Base-by-base conservation (phyloP, 805 yeast genomes). In the Middelhovenomyces tepae region DNA sequence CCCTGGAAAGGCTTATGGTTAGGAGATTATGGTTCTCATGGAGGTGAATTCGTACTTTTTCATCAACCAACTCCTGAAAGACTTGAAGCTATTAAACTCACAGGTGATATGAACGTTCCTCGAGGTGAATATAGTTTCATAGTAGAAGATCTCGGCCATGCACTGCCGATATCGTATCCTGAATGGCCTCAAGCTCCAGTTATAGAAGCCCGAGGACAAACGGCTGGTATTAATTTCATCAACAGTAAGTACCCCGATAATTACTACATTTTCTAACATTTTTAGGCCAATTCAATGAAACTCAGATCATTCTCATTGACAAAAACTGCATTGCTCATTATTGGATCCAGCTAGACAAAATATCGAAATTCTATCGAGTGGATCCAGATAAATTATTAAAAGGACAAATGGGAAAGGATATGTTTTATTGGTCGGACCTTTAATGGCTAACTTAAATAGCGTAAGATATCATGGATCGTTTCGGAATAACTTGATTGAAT, bases 1-100 rank as follows among this genome's bases (percentile, higher is more conserved):
- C 52, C 50, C 9, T 44, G 39, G 32, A 36, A 42, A n/a, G 57
- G 57, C 5, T 20, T 52, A 4, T 52, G 57, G 57, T 28, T 48
- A 16, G 47, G 42, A 14, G 47, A 47, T 19, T 36, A 31, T 25
- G 43, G 35, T 11, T 28, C 33, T 13, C 37, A 31, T 13, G 44
- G 45, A 7, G 41, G 46, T 7, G 44, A 48, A 31, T 42, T 50
- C 16, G 8, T 45, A 1, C 35, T 50, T 11, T 38, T 49, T 19
- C 44, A 40, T 24, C 56, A 51, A 36, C 45, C 46, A 8, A 28
- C 36, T 9, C 25, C 39, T n/a, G 29, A 31, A n/a, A 32, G 47
- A 16, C 37, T 52, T 8, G 49, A 50, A 30, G 56, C 50, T 6
- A 42, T 50, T 24, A 48, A 49, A 28, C 35, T 52, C n/a, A 52